A percentile compares a stretch with the other conserved stretches of the same genome.
Conservation (phyloP, 257 asterid species). For the Primulina tabacum region DNA sequence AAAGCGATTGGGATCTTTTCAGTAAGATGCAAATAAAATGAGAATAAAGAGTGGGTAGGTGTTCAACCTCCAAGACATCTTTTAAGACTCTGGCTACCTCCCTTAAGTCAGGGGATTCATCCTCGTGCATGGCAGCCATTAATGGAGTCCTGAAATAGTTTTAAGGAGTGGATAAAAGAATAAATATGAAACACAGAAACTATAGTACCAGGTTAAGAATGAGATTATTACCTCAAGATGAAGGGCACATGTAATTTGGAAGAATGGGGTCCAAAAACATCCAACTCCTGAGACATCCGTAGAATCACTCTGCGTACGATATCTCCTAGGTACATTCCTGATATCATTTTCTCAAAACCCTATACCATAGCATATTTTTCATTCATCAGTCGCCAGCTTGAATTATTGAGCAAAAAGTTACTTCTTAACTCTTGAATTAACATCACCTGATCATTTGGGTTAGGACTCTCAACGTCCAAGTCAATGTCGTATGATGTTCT, state of each 20-base stretch:
- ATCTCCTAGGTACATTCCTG: constrained; percentile 95
- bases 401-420: background rate
- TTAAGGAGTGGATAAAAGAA: no score
- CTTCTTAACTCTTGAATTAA: constrained; percentile 1
- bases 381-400: constrained; percentile 22
- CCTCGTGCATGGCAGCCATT: constrained; percentile 92
- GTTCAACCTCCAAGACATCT: constrained; percentile 59
- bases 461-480: constrained; percentile 76
- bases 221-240: constrained; percentile 54
- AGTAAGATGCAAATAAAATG: background rate
- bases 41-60: background rate
- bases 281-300: constrained; percentile 65
- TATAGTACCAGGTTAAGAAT: constrained; percentile 11
- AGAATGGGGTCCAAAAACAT: constrained; percentile 58
- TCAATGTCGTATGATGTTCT: constrained; percentile 69
- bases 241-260: constrained; percentile 60
- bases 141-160: constrained; percentile 55
- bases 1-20: background rate
- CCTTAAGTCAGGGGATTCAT: constrained; percentile 62
- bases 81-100: constrained; percentile 65
- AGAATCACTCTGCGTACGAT: constrained; percentile 81
- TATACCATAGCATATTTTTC: constrained; percentile 29
- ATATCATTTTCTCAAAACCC: constrained; percentile 92
- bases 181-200: background rate
- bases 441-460: constrained; percentile 77